Conservation (phyloP, 768 basidiomycete species). For the Amanita phalloides region DNA sequence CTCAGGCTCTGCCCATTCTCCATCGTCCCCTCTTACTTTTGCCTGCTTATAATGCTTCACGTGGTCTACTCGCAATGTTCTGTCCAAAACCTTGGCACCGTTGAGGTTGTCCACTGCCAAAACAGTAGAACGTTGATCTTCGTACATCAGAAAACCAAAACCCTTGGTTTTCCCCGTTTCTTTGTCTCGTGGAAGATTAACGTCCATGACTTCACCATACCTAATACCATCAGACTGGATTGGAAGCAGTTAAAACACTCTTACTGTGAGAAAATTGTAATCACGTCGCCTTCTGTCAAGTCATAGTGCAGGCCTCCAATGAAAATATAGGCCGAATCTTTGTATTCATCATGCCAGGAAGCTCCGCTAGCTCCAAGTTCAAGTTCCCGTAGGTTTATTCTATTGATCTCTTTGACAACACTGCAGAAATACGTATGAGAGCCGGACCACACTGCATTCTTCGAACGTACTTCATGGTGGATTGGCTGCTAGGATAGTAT, state of each 20-base stretch:
- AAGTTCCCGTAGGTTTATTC: slow-evolving; percentile 87
- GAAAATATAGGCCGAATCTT: slow-evolving; percentile 94
- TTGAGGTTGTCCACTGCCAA: slow-evolving; percentile 98
- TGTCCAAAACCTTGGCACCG: slow-evolving; percentile 79
- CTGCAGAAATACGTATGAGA: slow-evolving; percentile 26
- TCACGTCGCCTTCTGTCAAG: slow-evolving; percentile 94
- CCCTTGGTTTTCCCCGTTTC: slow-evolving; percentile 84
- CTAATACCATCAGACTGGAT: slow-evolving; percentile 26
- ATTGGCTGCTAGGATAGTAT: slow-evolving; percentile 13
- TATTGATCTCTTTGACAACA: slow-evolving; percentile 87
- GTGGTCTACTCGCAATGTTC: slow-evolving; percentile 86
- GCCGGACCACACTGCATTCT: neutral
- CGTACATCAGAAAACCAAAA: slow-evolving; percentile 98
- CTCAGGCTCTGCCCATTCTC: slow-evolving; percentile 80
- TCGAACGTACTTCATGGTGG: slow-evolving; percentile 60
- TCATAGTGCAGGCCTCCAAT: slow-evolving; percentile 82
- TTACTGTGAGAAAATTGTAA: slow-evolving; percentile 96
- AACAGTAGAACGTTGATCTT: slow-evolving; percentile 92
- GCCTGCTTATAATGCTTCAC: slow-evolving; percentile 89
- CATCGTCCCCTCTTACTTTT: slow-evolving; percentile 64
- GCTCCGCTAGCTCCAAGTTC: slow-evolving; percentile 59
- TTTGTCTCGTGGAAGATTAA: slow-evolving; percentile 92
- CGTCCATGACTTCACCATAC: slow-evolving; percentile 93
- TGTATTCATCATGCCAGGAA: slow-evolving; percentile 97
- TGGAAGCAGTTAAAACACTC: slow-evolving; percentile 17